Evolutionary conservation across 441 rosid species (phyloP).

Genomic region (Theobroma grandiflorum): DNA sequence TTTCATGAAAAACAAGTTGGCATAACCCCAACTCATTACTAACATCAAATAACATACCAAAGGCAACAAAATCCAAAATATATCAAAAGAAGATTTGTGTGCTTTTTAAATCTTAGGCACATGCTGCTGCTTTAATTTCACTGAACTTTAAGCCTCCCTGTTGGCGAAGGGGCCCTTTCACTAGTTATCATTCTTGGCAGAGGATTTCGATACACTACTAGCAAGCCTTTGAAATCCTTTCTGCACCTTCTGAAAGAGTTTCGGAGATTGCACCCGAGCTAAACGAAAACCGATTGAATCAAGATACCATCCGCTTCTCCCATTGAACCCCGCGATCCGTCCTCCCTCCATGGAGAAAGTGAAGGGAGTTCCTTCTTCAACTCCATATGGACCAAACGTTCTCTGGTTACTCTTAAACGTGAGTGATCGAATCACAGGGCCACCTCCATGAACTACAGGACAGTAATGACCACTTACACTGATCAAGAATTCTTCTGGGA

Average conservation of each 20-base stretch:
- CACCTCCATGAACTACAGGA: constrained; percentile 58
- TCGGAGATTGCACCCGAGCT: constrained; percentile 51
- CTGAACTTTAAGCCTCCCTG: neutral
- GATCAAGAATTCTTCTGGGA: constrained; percentile 71
- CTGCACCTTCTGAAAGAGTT: constrained; percentile 54
- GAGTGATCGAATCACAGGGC: constrained; percentile 72
- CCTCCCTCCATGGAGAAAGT: constrained; percentile 61
- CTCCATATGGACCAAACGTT: constrained; percentile 70
- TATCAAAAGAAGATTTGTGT: neutral
- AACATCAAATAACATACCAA: no score
- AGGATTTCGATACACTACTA: constrained; percentile 29
- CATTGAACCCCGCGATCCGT: constrained; percentile 66
- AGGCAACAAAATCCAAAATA: neutral
- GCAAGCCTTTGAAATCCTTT: constrained; percentile 58
- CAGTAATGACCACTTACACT: constrained; percentile 68
- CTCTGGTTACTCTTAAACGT: constrained; percentile 67
- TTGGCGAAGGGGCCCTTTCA: neutral
- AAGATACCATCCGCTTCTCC: constrained; percentile 78
- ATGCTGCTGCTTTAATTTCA: neutral
- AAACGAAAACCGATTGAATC: constrained; percentile 73
- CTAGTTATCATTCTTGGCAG: neutral
- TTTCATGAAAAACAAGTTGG: no score
- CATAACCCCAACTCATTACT: no score
- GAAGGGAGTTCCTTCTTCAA: constrained; percentile 79
- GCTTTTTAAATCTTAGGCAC: neutral